Conservation (phyloP, 2,329 filamentous ascomycete species). For the Coniella lustricola region DNA sequence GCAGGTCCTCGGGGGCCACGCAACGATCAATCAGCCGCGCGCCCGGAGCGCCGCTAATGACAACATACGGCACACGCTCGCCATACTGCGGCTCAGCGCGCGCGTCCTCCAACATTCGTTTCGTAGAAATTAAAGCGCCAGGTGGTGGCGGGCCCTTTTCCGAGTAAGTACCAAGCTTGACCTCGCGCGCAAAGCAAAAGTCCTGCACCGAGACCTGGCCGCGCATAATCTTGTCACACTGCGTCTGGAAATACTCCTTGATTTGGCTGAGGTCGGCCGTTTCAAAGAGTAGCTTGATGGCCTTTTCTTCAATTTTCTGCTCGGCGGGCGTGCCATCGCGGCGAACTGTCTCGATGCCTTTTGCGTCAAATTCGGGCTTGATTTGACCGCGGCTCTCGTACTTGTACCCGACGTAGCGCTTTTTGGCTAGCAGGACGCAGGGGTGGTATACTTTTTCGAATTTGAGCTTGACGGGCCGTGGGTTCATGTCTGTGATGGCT, state of each 20-base stretch:
- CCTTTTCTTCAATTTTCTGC: conserved; percentile 93
- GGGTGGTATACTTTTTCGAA: conserved; percentile 99
- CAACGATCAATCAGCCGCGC: conserved; percentile 83
- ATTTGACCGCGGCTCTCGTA: conserved; percentile 73
- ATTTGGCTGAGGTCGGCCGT: conserved; percentile 83
- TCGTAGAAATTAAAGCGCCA: conserved; percentile 81
- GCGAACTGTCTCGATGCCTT: conserved; percentile 95
- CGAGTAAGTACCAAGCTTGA: conserved; percentile 82
- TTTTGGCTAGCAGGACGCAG: conserved; percentile 89
- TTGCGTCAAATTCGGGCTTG: conserved; percentile 89
- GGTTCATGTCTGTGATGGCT: conserved; percentile 82
- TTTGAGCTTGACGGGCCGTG: conserved; percentile 87
- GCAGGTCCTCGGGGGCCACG: conserved; percentile 75
- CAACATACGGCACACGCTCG: conserved; percentile 90
- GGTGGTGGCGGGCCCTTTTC: conserved; percentile 74
- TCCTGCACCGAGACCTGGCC: conserved; percentile 86
- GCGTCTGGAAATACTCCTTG: conserved; percentile 81
- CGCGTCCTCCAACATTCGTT: conserved; percentile 78
- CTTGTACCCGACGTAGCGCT: conserved; percentile 96
- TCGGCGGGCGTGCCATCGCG: conserved; percentile 91
- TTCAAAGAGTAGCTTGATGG: conserved; percentile 80
- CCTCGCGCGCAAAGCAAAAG: conserved; percentile 91
- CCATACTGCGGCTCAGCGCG: conserved; percentile 89
- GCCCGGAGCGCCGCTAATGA: conserved; percentile 80
- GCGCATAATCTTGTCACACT: conserved; percentile 88